phyloP scores from a whole-genome alignment of 768 basidiomycete species.

The Termitomyces sp. region DNA sequence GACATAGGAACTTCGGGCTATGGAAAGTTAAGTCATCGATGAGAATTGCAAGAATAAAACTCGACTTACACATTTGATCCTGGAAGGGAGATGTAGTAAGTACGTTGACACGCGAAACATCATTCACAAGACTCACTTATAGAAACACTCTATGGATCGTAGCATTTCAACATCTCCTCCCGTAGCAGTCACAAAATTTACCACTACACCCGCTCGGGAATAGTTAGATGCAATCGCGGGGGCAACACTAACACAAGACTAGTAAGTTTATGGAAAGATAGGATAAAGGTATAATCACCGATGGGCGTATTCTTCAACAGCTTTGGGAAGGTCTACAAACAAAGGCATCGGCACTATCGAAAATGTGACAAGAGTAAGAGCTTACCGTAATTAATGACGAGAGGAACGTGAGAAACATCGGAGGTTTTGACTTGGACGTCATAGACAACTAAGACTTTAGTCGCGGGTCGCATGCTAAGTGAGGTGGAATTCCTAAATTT shows the following conservation, averaged over 20 bases:
- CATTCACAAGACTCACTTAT: neutral
- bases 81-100: neutral
- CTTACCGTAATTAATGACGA: constrained; percentile 93
- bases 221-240: constrained; percentile 86
- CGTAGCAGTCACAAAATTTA: constrained; percentile 97
- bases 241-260: constrained; percentile 54
- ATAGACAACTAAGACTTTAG: constrained; percentile 86
- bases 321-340: constrained; percentile 79
- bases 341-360: neutral
- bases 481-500: constrained; percentile 69
- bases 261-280: neutral
- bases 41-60: neutral
- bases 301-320: constrained; percentile 96
- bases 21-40: neutral
- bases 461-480: constrained; percentile 55
- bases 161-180: constrained; percentile 99
- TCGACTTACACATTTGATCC: constrained; percentile 3
- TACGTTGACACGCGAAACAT: neutral
- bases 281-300: constrained; percentile 46
- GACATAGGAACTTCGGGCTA: constrained; percentile 2
- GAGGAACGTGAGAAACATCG: constrained; percentile 85
- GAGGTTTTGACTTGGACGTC: constrained; percentile 90
- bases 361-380: neutral
- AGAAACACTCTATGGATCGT: constrained; percentile 95
- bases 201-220: constrained; percentile 84